Percentiles rank a stretch among this genome's conserved stretches.
Evolutionary conservation across 805 yeast species (phyloP).

Genomic region (Lipomyces kockii): DNA sequence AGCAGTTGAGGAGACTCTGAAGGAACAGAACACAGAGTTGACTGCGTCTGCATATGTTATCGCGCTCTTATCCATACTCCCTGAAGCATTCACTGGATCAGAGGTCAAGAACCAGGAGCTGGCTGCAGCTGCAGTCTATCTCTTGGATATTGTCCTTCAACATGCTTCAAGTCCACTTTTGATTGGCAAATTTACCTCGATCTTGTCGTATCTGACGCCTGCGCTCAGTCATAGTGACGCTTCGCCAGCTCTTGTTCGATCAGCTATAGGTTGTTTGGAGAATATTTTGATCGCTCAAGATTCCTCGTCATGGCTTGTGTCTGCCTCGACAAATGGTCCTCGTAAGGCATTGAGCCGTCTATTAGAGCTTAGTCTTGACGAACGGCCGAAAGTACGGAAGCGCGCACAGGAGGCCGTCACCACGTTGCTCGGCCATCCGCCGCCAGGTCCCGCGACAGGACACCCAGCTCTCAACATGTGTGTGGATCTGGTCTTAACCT

Average conservation of each 20-base stretch:
- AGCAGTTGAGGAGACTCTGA: slow-evolving; percentile 88
- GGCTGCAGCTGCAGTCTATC: slow-evolving; percentile 66
- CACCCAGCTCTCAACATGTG: slow-evolving; percentile 78
- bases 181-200: slow-evolving; percentile 74
- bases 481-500: slow-evolving; percentile 67
- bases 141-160: slow-evolving; percentile 79
- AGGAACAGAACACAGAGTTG: slow-evolving; percentile 61
- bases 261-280: slow-evolving; percentile 86
- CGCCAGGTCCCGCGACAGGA: slow-evolving; percentile 77
- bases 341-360: slow-evolving; percentile 79
- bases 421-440: slow-evolving; percentile 62
- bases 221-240: slow-evolving; percentile 64
- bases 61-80: slow-evolving; percentile 79
- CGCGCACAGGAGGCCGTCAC: slow-evolving; percentile 91
- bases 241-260: slow-evolving; percentile 79
- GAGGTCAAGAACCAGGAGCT: slow-evolving; percentile 61
- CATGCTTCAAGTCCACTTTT: slow-evolving; percentile 66
- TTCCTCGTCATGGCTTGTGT: slow-evolving; percentile 70
- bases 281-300: slow-evolving; percentile 80
- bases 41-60: slow-evolving; percentile 84
- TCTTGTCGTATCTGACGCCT: slow-evolving; percentile 80
- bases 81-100: slow-evolving; percentile 66
- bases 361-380: slow-evolving; percentile 72
- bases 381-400: slow-evolving; percentile 93
- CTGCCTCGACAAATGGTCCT: slow-evolving; percentile 51